Evolutionary conservation across 208 protist species (phyloP), one percentile per base, ranked within the genome.

Genomic region (Trypanosoma grayi): DNA sequence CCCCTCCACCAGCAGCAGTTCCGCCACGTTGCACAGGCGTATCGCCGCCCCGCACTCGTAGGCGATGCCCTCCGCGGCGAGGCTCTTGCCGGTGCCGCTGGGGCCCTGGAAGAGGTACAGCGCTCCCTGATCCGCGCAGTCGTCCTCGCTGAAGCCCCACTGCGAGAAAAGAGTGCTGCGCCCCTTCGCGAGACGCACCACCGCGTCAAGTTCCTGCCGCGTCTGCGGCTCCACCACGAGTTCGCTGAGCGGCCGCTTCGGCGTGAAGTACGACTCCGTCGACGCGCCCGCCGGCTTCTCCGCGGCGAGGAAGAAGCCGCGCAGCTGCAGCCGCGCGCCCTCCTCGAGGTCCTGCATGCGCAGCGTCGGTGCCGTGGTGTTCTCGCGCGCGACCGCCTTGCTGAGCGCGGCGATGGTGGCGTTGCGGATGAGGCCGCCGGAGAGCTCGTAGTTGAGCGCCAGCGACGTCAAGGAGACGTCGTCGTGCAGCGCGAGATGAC

Each of bases 351-450:
- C 87, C 43, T 59, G 70, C 79, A 87, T 90, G 40, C 44, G 41
- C 39, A 94, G 60, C 41, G 65, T 83, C 11, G 90, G 87, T 20
- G 55, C 57, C 3, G 73, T 60, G 11, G 46, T 86, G 50, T 85
- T 79, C 60, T 96, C 86, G 11, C 89, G 77, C 2, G 85, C 76
- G 24, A 97, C 89, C 20, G 91, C 90, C 51, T 80, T 63, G 60
- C 53, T 80, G 24, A 97, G 25, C 10, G 87, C 87, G n/a, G 85
- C 79, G 30, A 97, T 71, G 37, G 93, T 79, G 18, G 93, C 88
- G 74, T 97, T 97, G 50, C 92, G 92, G 36, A 97, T 97, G 13
- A 97, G 77, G 4, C 93, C 93, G 39, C 90, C 90, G 18, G 83
- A 88, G 18, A 96, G 76, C 66, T 96, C 90, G 65, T 89, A 96